Evolutionary conservation across 2,329 filamentous ascomycete species (phyloP).

Genomic region (Fusarium euwallaceae): DNA sequence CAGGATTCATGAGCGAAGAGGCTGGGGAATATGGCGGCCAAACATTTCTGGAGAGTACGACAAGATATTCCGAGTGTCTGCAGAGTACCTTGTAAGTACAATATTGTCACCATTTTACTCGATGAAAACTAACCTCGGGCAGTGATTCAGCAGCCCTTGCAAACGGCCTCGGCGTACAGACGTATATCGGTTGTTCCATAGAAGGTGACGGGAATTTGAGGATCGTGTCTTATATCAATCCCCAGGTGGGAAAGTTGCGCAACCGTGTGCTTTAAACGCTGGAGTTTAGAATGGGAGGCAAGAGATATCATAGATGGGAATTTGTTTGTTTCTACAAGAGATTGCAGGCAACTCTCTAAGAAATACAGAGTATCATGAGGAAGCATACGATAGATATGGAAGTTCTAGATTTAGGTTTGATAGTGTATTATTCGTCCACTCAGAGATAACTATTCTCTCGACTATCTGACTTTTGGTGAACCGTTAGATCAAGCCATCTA

Average conservation of each 20-base stretch:
- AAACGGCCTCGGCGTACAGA: slow-evolving; percentile 1
- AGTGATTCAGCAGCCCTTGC: not conserved
- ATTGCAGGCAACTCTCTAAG: not conserved
- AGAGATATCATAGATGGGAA: not conserved
- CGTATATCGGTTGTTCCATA: slow-evolving; percentile 11
- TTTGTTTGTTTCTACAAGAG: not conserved
- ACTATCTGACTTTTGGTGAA: not conserved
- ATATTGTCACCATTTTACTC: accelerated
- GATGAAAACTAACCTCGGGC: accelerated
- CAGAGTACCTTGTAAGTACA: slow-evolving; percentile 1
- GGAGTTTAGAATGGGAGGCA: not conserved
- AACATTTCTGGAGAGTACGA: not conserved
- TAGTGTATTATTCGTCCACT: not conserved
- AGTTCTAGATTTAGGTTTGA: not conserved
- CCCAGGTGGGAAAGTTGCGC: not conserved
- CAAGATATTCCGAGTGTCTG: not conserved
- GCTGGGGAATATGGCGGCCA: accelerated
- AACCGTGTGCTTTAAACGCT: not conserved
- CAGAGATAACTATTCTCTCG: not conserved
- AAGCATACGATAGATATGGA: not conserved
- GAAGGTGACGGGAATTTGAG: not conserved
- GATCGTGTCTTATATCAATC: slow-evolving; percentile 16
- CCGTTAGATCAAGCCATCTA: not conserved
- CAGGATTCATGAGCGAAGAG: not conserved
- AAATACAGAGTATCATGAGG: not conserved